Percentiles rank a stretch among this genome's conserved stretches.
phyloP scores from a whole-genome alignment of 2,329 filamentous ascomycete genomes.

The Botrytis fragariae region DNA sequence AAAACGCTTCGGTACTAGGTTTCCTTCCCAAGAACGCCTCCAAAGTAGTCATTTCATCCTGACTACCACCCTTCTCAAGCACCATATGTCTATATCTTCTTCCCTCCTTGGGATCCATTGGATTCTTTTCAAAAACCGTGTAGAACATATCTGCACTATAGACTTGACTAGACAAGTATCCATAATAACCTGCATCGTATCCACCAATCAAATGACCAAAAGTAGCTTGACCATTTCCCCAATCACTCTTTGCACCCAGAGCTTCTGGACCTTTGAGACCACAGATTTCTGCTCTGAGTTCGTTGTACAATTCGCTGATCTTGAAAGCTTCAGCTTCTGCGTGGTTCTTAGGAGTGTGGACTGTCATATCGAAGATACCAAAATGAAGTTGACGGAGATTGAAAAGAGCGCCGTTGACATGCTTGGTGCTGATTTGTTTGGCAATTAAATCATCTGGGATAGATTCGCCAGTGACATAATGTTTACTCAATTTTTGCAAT shows the following conservation, averaged over 20 bases:
- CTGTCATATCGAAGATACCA: slow-evolving; percentile 79
- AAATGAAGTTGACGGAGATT: slow-evolving; percentile 78
- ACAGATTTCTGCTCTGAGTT: slow-evolving; percentile 66
- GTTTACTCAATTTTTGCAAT: slow-evolving; percentile 65
- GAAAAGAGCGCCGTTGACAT: slow-evolving; percentile 76
- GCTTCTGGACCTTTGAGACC: slow-evolving; percentile 73
- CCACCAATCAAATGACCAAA: slow-evolving; percentile 82
- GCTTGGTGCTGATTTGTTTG: slow-evolving; percentile 72
- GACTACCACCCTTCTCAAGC: slow-evolving; percentile 71
- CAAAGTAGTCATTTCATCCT: slow-evolving; percentile 77
- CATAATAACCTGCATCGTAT: slow-evolving; percentile 84
- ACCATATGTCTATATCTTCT: slow-evolving; percentile 75
- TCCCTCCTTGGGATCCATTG: slow-evolving; percentile 73
- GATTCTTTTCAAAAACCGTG: slow-evolving; percentile 71
- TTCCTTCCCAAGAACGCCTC: slow-evolving; percentile 75
- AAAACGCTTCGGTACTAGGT: slow-evolving; percentile 76
- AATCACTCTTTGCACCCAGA: slow-evolving; percentile 52
- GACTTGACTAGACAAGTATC: slow-evolving; percentile 71
- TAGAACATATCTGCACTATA: slow-evolving; percentile 88
- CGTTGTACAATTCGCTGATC: slow-evolving; percentile 67
- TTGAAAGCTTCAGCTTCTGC: slow-evolving; percentile 65
- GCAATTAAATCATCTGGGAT: slow-evolving; percentile 74
- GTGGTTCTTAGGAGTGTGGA: slow-evolving; percentile 70
- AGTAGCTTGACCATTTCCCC: slow-evolving; percentile 75
- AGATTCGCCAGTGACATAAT: slow-evolving; percentile 67